Conservation (phyloP, 2,329 filamentous ascomycete species). For the Cladobotryum mycophilum region DNA sequence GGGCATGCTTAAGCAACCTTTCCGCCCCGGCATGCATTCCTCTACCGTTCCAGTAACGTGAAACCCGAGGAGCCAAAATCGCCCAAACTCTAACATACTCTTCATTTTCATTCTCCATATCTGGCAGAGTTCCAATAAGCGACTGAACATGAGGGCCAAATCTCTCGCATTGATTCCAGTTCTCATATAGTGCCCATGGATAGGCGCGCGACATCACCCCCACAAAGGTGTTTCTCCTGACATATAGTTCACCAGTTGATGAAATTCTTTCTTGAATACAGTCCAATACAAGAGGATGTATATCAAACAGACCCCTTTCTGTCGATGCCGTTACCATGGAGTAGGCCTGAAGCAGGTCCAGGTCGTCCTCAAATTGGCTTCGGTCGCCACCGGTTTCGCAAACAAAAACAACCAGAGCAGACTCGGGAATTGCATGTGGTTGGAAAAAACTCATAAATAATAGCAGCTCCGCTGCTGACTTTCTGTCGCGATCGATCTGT, state of each 20-base stretch:
- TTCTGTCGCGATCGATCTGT: constrained; percentile 26
- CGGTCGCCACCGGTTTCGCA: not conserved
- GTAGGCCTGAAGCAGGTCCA: not conserved
- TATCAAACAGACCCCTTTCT: not conserved
- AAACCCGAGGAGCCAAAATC: not conserved
- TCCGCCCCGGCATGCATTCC: not conserved
- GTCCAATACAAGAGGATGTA: constrained; percentile 14
- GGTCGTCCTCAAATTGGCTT: not conserved
- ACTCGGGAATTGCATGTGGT: constrained; percentile 31
- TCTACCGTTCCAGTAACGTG: not conserved
- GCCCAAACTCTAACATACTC: not conserved
- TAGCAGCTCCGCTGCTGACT: constrained; percentile 34
- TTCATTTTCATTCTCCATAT: not conserved
- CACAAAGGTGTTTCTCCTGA: not conserved
- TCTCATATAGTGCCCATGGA: not conserved
- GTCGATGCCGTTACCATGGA: not conserved
- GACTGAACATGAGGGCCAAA: not conserved
- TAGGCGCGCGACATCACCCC: not conserved
- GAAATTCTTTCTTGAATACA: constrained; percentile 3
- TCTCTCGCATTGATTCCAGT: not conserved
- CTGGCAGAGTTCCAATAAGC: not conserved
- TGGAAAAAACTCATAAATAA: constrained; percentile 43
- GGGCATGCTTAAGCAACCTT: not conserved
- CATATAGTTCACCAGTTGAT: no score
- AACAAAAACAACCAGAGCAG: not conserved